These are phyloP conservation scores for Cystoisospora suis DNA, from an alignment of 169 alveolate genomes.

Conservation along the genomic window DNA sequence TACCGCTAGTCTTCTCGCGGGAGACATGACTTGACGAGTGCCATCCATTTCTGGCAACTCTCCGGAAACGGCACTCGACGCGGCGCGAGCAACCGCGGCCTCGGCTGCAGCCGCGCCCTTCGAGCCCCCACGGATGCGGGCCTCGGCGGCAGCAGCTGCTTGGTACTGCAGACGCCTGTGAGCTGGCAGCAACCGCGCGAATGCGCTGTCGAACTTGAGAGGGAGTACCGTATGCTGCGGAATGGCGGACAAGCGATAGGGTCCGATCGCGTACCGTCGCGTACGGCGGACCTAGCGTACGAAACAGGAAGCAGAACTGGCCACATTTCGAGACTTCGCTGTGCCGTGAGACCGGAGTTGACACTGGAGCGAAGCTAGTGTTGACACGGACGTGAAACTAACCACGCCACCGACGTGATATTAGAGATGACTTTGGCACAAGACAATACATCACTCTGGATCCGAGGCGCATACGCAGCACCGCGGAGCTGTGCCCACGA, in stretches of 20 bases:
- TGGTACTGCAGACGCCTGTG: slow-evolving; percentile 5
- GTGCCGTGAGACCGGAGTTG: too few species aligned
- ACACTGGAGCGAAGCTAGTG: too few species aligned
- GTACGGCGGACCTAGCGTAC: slow-evolving; percentile 16
- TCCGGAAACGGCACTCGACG: not conserved
- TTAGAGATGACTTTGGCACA: too few species aligned
- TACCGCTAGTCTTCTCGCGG: not conserved
- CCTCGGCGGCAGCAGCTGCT: slow-evolving; percentile 35
- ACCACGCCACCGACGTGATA: too few species aligned
- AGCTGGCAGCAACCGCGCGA: slow-evolving; percentile 1
- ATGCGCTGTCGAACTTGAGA: not conserved
- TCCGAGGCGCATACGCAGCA: too few species aligned
- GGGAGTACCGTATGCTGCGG: slow-evolving; percentile 22
- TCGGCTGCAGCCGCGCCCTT: slow-evolving; percentile 28
- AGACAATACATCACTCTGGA: too few species aligned
- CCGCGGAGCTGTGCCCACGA: too few species aligned
- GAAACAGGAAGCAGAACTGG: too few species aligned
- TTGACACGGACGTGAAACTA: too few species aligned
- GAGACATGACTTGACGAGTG: not conserved
- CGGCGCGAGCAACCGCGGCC: not conserved
- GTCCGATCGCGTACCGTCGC: slow-evolving; percentile 31
- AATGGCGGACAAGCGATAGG: not conserved
- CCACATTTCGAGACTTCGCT: too few species aligned
- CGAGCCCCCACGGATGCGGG: not conserved
- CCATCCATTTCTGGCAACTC: not conserved